Conservation (phyloP, 2,329 filamentous ascomycete genomes). For the Ceratocystiopsis brevicomis region DNA sequence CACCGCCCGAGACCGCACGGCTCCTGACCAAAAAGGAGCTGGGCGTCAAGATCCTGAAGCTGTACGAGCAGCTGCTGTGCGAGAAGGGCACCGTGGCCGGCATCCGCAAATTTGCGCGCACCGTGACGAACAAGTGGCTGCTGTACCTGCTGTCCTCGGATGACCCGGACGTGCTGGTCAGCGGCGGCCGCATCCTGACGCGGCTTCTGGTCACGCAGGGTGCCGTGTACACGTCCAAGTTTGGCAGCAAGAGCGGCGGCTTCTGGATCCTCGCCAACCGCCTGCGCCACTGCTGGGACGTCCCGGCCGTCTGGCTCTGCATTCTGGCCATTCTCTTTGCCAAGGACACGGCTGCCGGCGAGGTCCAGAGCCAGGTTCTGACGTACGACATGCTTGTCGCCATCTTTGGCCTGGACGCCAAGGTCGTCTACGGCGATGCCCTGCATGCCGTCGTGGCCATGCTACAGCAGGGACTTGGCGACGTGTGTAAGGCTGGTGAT, state of each 20-base stretch:
- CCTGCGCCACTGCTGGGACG: constrained; percentile 74
- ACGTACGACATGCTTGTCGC: constrained; percentile 44
- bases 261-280: constrained; percentile 71
- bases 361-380: constrained; percentile 29
- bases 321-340: constrained; percentile 82
- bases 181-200: constrained; percentile 66
- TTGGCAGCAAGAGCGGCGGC: constrained; percentile 65
- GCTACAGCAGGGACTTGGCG: constrained; percentile 68
- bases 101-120: constrained; percentile 76
- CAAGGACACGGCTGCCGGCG: constrained; percentile 54
- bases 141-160: constrained; percentile 78
- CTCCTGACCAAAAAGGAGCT: constrained; percentile 47
- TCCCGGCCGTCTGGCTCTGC: constrained; percentile 67
- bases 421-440: constrained; percentile 57
- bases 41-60: constrained; percentile 53
- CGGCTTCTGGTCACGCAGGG: constrained; percentile 72
- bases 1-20: constrained; percentile 8
- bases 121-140: constrained; percentile 94
- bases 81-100: constrained; percentile 47
- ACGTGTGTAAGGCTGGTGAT: constrained; percentile 42
- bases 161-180: constrained; percentile 63
- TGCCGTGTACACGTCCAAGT: constrained; percentile 63
- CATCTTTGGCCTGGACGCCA: constrained; percentile 44
- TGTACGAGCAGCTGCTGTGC: constrained; percentile 65
- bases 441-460: constrained; percentile 67